phyloP scores from a whole-genome alignment of 768 basidiomycete genomes.

The Cystobasidium ongulense region DNA sequence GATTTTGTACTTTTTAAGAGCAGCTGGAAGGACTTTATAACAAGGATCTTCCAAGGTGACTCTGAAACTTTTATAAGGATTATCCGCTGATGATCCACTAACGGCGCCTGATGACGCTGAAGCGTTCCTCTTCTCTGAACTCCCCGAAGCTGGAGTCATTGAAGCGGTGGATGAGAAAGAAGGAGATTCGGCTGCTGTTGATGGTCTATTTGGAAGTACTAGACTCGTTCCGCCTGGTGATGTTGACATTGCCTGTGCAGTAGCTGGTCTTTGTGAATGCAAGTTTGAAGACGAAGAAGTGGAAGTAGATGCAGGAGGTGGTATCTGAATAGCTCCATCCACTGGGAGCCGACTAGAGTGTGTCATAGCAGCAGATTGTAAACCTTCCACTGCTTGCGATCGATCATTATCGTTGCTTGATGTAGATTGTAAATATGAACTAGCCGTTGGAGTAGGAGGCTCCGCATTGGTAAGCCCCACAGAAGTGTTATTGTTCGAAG shows the following conservation, averaged over 20 bases:
- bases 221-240: constrained; percentile 23
- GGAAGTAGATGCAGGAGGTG: neutral
- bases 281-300: neutral
- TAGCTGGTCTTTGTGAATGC: neutral
- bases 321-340: neutral
- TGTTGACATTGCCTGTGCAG: neutral
- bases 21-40: constrained; percentile 95
- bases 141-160: neutral
- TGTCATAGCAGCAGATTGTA: neutral
- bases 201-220: neutral
- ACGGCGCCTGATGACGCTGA: neutral
- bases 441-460: neutral
- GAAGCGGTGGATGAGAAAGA: neutral
- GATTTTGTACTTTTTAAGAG: constrained; percentile 96
- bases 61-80: constrained; percentile 80
- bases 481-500: neutral
- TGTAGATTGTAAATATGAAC: neutral
- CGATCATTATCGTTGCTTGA: neutral
- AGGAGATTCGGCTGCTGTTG: neutral
- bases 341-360: neutral
- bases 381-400: neutral
- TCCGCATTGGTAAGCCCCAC: neutral
- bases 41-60: constrained; percentile 96
- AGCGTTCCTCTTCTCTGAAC: neutral
- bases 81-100: constrained; percentile 46